Base-by-base conservation (phyloP, 2,329 filamentous ascomycete genomes). In the Trichophyton equinum region DNA sequence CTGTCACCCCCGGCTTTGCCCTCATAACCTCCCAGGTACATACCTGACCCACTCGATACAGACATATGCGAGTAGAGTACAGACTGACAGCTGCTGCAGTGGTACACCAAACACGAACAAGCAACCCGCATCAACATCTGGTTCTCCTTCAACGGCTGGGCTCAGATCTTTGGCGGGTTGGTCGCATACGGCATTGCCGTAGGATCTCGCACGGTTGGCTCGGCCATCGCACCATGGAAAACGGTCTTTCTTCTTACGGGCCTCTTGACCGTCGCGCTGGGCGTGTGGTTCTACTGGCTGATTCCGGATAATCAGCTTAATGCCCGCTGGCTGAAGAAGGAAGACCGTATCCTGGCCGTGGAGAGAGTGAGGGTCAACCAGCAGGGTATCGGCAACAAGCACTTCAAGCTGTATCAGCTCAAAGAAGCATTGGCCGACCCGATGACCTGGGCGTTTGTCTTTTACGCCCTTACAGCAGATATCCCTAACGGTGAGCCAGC, bases 361-460 rank as follows among this genome's bases (percentile, higher is more conserved):
- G 88, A 89, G 64, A 80, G 88, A 0, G 82, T 92, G 4, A 79
- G 87, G 0, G 78, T 83, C 22, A 92, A 92, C 66, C 84, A 89
- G 69, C 88, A 88, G 62, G 88, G 88, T 0, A 85, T 88, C 15
- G 86, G 85, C 1, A 87, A 83, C 63, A 84, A 84, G 64, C 79
- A 87, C 63, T 88, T 86, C 72, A 87, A 87, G 64, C 77, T 80
- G 74, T 78, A 81, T 22, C 89, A 94, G 64, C 75, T 87, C 1
- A 76, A 80, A 15, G 82, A 85, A 65, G 81, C 82, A 0, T 67
- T 85, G 5, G 61, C 75, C 3, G 82, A 85, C 64, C 82, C 82
- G 0, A 73, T 84, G 70, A 80, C 80, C 1, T 85, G 82, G 82
- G 79, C 80, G 0, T 83, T 84, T 68, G 78, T 81, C 59, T 78